Evolutionary conservation across 345 rosid genomes (phyloP).

Genomic region (Brassica rapa): DNA sequence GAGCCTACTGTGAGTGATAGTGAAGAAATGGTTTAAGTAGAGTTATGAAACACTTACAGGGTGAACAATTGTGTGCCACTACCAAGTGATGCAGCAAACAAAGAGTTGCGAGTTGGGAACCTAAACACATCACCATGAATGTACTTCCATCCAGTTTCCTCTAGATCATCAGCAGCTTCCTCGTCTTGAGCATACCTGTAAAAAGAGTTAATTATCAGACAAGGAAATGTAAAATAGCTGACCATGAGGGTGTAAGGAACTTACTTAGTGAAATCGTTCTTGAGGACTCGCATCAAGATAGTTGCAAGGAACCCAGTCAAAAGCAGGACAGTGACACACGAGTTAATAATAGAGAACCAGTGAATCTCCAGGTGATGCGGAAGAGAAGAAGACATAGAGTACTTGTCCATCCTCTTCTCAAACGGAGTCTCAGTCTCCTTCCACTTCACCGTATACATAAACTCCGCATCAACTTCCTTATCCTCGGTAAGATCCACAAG

Average conservation of each 20-base stretch:
- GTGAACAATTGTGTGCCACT: constrained; percentile 77
- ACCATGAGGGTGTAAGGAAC: constrained; percentile 13
- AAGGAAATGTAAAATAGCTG: not conserved
- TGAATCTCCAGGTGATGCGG: constrained; percentile 92
- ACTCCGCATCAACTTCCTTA: constrained; percentile 74
- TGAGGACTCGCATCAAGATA: constrained; percentile 83
- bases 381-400: constrained; percentile 77
- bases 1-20: not conserved
- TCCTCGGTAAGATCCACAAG: constrained; percentile 79
- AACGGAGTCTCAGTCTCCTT: constrained; percentile 79
- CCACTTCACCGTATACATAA: constrained; percentile 86
- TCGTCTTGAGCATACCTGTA: constrained; percentile 76
- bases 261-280: constrained; percentile 91
- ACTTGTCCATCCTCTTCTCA: constrained; percentile 90
- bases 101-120: constrained; percentile 68
- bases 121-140: constrained; percentile 85
- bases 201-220: not conserved
- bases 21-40: not conserved
- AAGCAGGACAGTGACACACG: constrained; percentile 87
- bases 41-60: constrained; percentile 58
- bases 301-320: constrained; percentile 93
- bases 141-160: constrained; percentile 94
- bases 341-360: constrained; percentile 90
- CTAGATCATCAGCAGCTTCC: constrained; percentile 86
- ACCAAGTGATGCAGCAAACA: constrained; percentile 79